Evolutionary conservation across 768 basidiomycete species (phyloP), one percentile per base, ranked within the genome.

Genomic region (Ramaria sp.): DNA sequence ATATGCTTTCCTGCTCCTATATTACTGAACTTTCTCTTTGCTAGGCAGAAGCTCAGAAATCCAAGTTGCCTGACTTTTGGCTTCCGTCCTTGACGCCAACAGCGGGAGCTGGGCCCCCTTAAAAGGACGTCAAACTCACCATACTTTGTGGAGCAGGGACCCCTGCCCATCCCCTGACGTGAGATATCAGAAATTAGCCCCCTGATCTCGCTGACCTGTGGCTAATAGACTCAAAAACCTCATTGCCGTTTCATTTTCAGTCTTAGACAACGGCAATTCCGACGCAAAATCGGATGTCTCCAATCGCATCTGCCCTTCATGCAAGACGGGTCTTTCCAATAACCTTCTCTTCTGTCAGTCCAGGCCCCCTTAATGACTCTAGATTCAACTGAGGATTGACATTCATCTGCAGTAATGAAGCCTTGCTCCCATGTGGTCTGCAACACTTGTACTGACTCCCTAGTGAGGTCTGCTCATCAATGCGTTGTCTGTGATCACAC

Each of bases 31-130:
- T 34, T 34, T 10, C 37, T 19, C 42, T 47, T 19, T 11, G 65
- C 51, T 61, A 75, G 68, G 85, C 86, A 0, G 91, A 92, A 60
- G 79, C 86, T 3, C 72, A 95, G 57, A 88, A 86, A 59, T 79
- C 82, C 59, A 96, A 97, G 68, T 78, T 98, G 2, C 93, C 96
- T 1, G 93, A 96, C 64, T 99, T 96, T 68, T 99, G 96, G 96
- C 75, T 99, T 39, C 93, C 93, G 2, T 92, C 89, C 0, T 71
- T 97, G 24, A 93, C 94, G 0, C 94, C 94, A 0, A 94, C 77
- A 75, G 10, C 84, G 84, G 1, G 76, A 20, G 34, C 45, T 31
- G 50, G 38, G 9, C 85, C 84, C 3, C 70, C 92, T 43, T n/a
- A n/a, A n/a, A 77, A 79, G 62, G 90, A 93, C 63, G 78, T 93